A percentile compares a stretch with the other conserved stretches of the same genome.
Conservation (phyloP, 2,329 filamentous ascomycete species). For the Graphilbum sp. region DNA sequence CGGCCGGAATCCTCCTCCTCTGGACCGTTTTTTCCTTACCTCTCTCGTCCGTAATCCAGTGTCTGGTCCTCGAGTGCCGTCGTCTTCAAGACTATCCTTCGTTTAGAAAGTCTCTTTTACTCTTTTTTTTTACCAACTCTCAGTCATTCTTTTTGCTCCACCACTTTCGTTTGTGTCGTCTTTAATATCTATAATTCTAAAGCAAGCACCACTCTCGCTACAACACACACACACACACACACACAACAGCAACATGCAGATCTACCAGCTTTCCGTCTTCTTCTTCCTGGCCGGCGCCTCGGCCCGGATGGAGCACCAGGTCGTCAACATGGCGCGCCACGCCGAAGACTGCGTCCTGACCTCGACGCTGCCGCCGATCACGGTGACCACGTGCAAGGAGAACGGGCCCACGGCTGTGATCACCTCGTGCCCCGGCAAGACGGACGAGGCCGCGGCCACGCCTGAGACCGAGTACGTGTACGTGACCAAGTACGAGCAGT, state of each 20-base stretch:
- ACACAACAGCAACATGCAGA: constrained; percentile 3
- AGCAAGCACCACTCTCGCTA: too few relatives aligned
- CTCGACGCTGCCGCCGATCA: constrained; percentile 6
- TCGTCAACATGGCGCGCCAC: background rate
- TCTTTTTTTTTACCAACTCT: too few relatives aligned
- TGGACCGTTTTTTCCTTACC: too few relatives aligned
- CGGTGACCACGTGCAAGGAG: constrained; percentile 1
- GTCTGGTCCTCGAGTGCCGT: too few relatives aligned
- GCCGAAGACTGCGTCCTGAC: constrained; percentile 5
- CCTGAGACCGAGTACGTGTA: constrained; percentile 5
- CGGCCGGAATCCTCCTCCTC: too few relatives aligned
- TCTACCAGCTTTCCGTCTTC: background rate
- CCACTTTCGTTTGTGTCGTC: too few relatives aligned
- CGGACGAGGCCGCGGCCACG: background rate
- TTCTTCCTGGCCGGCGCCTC: background rate
- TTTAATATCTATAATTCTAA: too few relatives aligned
- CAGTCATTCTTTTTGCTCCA: too few relatives aligned
- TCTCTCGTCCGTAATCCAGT: too few relatives aligned
- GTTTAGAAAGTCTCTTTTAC: too few relatives aligned
- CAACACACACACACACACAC: too few relatives aligned
- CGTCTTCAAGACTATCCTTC: too few relatives aligned
- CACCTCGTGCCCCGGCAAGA: constrained; percentile 2
- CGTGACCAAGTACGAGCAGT: constrained; percentile 4
- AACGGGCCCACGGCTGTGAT: background rate
- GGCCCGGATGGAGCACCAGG: background rate